A percentile compares a stretch with the other conserved stretches of the same genome.
These are phyloP conservation scores for Calonectria pteridis DNA, from an alignment of 2,329 filamentous ascomycete species.

Conservation along the genomic window DNA sequence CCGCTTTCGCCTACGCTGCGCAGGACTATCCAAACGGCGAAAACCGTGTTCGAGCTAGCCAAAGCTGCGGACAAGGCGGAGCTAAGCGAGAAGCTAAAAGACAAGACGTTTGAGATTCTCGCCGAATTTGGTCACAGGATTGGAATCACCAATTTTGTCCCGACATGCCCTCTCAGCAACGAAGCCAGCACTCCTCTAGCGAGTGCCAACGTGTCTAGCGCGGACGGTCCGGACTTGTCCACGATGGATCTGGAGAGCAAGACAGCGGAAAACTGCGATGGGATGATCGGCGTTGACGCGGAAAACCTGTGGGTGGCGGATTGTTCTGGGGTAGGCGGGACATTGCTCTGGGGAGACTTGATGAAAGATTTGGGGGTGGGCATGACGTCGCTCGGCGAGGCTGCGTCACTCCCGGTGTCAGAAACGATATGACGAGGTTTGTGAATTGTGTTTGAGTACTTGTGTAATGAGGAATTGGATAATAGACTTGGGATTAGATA, in stretches of 20 bases:
- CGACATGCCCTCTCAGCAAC: background rate
- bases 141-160: constrained; percentile 30
- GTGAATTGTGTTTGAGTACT: background rate
- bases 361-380: constrained; percentile 37
- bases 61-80: constrained; percentile 15
- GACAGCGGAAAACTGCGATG: background rate
- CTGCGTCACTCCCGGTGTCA: background rate
- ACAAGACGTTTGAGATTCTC: constrained; percentile 33
- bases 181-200: background rate
- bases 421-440: background rate
- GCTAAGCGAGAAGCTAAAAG: constrained; percentile 23
- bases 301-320: constrained; percentile 33
- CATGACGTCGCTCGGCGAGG: constrained; percentile 23
- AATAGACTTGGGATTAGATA: background rate
- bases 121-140: constrained; percentile 36
- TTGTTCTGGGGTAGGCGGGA: constrained; percentile 5
- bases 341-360: constrained; percentile 41
- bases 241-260: constrained; percentile 33
- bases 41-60: constrained; percentile 30
- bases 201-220: background rate
- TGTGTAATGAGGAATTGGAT: background rate
- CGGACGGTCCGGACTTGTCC: background rate
- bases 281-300: constrained; percentile 7
- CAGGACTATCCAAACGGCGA: constrained; percentile 28
- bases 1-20: constrained; percentile 37